Evolutionary conservation across 1,139 yeast genomes (phyloP).

Genomic region (Geotrichum aggregatum): DNA sequence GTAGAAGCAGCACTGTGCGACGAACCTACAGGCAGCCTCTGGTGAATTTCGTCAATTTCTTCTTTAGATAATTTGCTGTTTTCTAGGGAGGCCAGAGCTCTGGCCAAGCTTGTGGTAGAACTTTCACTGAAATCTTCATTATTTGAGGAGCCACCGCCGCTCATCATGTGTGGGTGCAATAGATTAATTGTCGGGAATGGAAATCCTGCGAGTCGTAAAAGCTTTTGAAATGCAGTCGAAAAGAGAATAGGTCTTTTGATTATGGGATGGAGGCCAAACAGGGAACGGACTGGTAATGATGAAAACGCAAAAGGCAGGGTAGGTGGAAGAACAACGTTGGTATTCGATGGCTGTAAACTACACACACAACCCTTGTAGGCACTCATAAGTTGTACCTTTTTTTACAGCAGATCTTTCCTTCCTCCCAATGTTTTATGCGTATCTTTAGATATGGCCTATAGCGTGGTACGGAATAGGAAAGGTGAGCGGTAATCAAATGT

Average conservation of each 20-base stretch:
- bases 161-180: background rate
- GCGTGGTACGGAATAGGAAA: no score
- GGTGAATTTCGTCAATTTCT: background rate
- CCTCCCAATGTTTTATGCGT: no score
- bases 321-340: no score
- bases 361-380: no score
- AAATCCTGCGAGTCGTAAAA: background rate
- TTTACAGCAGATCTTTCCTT: no score
- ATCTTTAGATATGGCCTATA: no score
- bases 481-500: no score
- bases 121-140: background rate
- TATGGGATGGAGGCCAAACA: no score
- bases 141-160: background rate
- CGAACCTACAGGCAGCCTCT: background rate
- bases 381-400: no score
- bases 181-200: background rate
- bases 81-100: background rate
- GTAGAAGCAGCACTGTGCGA: background rate
- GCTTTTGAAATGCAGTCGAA: background rate
- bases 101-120: background rate
- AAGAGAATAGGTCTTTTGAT: background rate
- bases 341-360: no score
- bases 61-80: background rate
- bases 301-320: no score
- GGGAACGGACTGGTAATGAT: no score